These are phyloP conservation scores for Mucuna pruriens DNA, from an alignment of 306 rosid species.

Conservation along the genomic window DNA sequence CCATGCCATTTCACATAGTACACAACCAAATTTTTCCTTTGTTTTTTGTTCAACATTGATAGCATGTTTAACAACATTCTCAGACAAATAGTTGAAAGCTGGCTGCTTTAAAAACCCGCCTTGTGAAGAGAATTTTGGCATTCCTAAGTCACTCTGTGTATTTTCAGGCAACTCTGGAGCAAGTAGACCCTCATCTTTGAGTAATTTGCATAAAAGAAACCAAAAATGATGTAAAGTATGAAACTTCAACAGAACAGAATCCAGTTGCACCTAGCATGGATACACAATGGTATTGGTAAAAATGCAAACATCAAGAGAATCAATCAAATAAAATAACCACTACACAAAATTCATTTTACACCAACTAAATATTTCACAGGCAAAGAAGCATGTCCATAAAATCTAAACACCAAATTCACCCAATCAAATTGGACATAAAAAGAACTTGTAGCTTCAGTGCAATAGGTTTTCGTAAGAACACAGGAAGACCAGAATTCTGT, in stretches of 20 bases:
- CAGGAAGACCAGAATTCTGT: background rate
- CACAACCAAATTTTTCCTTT: conserved; percentile 55
- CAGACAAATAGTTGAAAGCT: conserved; percentile 50
- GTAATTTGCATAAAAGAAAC: conserved; percentile 84
- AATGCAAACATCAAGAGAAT: conserved; percentile 20
- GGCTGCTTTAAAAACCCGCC: conserved; percentile 96
- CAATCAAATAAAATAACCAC: background rate
- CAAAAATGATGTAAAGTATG: conserved; percentile 85
- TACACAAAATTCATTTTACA: conserved; percentile 24
- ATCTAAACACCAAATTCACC: conserved; percentile 21
- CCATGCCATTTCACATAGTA: conserved; percentile 80
- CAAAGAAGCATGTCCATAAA: conserved; percentile 29
- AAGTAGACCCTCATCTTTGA: conserved; percentile 60
- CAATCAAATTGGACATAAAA: conserved; percentile 9
- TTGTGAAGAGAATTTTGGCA: conserved; percentile 61
- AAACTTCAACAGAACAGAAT: conserved; percentile 69
- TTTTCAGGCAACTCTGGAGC: conserved; percentile 44
- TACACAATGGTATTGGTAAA: conserved; percentile 41
- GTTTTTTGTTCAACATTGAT: conserved; percentile 48
- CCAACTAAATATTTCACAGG: conserved; percentile 7
- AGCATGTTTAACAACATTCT: conserved; percentile 42
- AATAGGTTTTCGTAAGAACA: background rate
- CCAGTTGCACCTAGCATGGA: conserved; percentile 75
- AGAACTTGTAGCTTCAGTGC: background rate
- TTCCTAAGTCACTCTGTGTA: conserved; percentile 38